phyloP scores from a whole-genome alignment of 2,329 filamentous ascomycete species.

The Pseudocercospora fijiensis region DNA sequence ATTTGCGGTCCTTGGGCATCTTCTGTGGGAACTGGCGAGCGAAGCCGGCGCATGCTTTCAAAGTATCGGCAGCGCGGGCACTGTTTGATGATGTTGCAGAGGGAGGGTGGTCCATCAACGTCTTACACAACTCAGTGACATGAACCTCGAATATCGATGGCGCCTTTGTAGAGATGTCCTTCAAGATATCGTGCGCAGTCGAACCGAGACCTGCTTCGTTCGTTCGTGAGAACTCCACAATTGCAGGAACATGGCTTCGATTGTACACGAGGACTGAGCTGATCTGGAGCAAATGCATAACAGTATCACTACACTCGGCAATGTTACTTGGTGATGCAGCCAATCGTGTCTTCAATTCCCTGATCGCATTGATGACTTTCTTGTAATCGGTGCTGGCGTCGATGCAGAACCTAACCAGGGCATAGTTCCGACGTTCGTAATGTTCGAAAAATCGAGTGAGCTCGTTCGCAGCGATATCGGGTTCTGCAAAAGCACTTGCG shows the following conservation, averaged over 20 bases:
- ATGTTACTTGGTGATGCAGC: conserved; percentile 62
- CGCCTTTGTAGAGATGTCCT: conserved; percentile 85
- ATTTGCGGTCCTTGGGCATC: conserved; percentile 76
- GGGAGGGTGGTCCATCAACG: conserved; percentile 78
- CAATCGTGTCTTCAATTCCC: conserved; percentile 70
- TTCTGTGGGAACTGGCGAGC: conserved; percentile 82
- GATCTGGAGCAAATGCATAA: conserved; percentile 80
- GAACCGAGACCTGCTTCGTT: conserved; percentile 75
- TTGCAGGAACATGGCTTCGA: conserved; percentile 84
- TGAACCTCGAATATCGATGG: conserved; percentile 91
- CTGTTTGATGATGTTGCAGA: conserved; percentile 67
- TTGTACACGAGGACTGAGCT: conserved; percentile 87
- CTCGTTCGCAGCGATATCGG: conserved; percentile 68
- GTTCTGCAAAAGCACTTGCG: conserved; percentile 73
- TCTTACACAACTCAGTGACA: conserved; percentile 84
- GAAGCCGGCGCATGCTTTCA: conserved; percentile 92
- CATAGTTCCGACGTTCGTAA: conserved; percentile 86
- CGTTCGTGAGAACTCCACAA: conserved; percentile 82
- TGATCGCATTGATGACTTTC: conserved; percentile 84
- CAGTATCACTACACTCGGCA: conserved; percentile 69
- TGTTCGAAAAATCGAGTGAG: conserved; percentile 87
- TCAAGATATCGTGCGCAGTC: conserved; percentile 83
- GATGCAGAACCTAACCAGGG: conserved; percentile 82
- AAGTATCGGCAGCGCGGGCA: conserved; percentile 74
- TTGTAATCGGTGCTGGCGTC: conserved; percentile 86